Percentiles rank a stretch among this genome's conserved stretches.
phyloP scores from a whole-genome alignment of 805 yeast genomes.

The Myxozyma udenii region DNA sequence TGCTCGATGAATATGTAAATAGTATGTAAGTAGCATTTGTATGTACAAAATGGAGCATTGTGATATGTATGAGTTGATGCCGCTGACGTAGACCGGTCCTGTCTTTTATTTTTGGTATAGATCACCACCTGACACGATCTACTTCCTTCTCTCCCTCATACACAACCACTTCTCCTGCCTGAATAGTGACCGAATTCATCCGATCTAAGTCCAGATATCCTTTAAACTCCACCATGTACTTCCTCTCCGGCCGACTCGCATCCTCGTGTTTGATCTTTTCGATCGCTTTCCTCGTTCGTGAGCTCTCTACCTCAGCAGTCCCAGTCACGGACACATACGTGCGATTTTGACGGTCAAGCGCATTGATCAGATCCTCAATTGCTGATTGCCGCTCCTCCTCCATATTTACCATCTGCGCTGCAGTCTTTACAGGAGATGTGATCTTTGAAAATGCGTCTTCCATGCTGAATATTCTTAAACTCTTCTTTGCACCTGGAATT shows the following conservation, averaged over 20 bases:
- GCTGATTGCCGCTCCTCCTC: constrained; percentile 2
- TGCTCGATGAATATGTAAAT: constrained; percentile 1
- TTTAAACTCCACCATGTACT: constrained; percentile 15
- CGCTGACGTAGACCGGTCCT: no score
- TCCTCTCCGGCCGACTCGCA: background rate
- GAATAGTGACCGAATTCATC: constrained; percentile 23
- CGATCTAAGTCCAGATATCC: constrained; percentile 26
- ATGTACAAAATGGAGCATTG: no score
- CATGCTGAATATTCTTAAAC: constrained; percentile 15
- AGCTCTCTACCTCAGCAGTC: constrained; percentile 14
- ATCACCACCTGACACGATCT: constrained; percentile 16
- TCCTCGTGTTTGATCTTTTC: background rate
- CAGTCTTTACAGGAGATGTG: constrained; percentile 11
- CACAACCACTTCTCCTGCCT: constrained; percentile 13
- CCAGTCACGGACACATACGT: constrained; percentile 21
- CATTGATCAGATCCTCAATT: constrained; percentile 11
- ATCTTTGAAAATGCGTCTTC: constrained; percentile 11
- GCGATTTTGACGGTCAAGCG: constrained; percentile 4
- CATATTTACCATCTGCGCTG: constrained; percentile 9
- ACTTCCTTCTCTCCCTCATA: constrained; percentile 13
- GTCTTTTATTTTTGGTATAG: no score
- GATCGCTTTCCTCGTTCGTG: background rate
- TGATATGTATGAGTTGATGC: no score
- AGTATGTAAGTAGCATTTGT: background rate
- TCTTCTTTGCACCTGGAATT: constrained; percentile 9